phyloP scores from a whole-genome alignment of 2,329 filamentous ascomycete genomes.

The Emergomyces orientalis region DNA sequence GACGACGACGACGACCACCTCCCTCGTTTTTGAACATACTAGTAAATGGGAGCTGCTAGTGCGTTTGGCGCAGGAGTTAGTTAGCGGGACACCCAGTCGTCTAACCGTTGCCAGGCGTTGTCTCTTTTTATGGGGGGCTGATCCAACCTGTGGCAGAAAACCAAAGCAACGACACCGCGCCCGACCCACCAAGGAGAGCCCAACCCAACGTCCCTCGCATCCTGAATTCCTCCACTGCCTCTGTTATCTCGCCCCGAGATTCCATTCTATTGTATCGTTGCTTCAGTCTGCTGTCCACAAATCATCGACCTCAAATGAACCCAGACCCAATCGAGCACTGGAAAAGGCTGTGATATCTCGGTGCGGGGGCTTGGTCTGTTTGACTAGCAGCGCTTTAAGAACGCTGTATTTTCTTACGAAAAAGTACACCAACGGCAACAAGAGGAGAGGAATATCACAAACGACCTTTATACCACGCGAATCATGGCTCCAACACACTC shows the following conservation, averaged over 20 bases:
- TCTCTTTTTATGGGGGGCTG: neutral
- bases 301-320: neutral
- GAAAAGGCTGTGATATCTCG: constrained; percentile 11
- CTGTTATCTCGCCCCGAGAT: neutral
- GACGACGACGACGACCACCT: neutral
- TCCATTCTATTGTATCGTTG: neutral
- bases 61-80: neutral
- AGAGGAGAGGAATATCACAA: neutral
- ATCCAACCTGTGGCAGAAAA: neutral
- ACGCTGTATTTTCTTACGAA: neutral
- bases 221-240: neutral
- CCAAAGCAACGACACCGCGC: neutral
- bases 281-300: neutral
- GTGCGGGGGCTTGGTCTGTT: constrained; percentile 11
- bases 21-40: neutral
- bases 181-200: neutral
- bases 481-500: constrained; percentile 27
- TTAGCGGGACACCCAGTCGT: neutral
- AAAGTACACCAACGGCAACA: neutral
- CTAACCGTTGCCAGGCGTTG: neutral
- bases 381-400: constrained; percentile 6
- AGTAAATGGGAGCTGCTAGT: neutral
- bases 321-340: neutral
- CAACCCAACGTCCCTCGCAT: neutral
- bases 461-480: neutral